Conservation (phyloP, 2,329 filamentous ascomycete genomes). For the Coccinonectria pachysandricola region DNA sequence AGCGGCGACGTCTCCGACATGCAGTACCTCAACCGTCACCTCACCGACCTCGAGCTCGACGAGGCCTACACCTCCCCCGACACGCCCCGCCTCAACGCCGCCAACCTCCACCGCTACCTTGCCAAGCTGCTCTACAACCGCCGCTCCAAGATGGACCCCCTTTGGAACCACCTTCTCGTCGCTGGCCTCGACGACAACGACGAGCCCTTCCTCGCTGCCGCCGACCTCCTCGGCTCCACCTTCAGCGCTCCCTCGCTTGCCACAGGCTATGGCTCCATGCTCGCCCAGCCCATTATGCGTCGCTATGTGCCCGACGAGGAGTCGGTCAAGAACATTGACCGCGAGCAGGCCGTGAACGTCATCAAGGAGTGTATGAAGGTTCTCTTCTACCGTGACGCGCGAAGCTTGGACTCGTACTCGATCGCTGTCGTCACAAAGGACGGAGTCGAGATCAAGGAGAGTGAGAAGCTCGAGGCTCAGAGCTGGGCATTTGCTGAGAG, state of each 20-base stretch:
- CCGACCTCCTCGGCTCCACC: slow-evolving; percentile 86
- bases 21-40: slow-evolving; percentile 93
- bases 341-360: slow-evolving; percentile 69
- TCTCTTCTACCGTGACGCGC: slow-evolving; percentile 90
- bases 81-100: slow-evolving; percentile 58
- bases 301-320: slow-evolving; percentile 76
- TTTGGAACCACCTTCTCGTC: slow-evolving; percentile 94
- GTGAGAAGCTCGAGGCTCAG: slow-evolving; percentile 85
- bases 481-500: slow-evolving; percentile 97
- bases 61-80: slow-evolving; percentile 63
- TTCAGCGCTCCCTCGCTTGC: slow-evolving; percentile 82
- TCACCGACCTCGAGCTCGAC: slow-evolving; percentile 75
- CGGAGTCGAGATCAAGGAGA: slow-evolving; percentile 73
- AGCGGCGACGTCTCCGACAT: slow-evolving; percentile 97
- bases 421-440: slow-evolving; percentile 84
- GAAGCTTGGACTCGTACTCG: slow-evolving; percentile 84
- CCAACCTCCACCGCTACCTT: slow-evolving; percentile 94
- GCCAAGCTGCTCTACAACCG: slow-evolving; percentile 93
- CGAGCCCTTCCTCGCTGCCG: slow-evolving; percentile 81
- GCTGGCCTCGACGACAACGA: slow-evolving; percentile 72
- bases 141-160: slow-evolving; percentile 87
- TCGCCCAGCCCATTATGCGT: slow-evolving; percentile 87
- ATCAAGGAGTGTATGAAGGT: slow-evolving; percentile 97
- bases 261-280: slow-evolving; percentile 85
- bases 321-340: slow-evolving; percentile 57